phyloP scores from a whole-genome alignment of 805 yeast genomes.

The Starmera amethionina region DNA sequence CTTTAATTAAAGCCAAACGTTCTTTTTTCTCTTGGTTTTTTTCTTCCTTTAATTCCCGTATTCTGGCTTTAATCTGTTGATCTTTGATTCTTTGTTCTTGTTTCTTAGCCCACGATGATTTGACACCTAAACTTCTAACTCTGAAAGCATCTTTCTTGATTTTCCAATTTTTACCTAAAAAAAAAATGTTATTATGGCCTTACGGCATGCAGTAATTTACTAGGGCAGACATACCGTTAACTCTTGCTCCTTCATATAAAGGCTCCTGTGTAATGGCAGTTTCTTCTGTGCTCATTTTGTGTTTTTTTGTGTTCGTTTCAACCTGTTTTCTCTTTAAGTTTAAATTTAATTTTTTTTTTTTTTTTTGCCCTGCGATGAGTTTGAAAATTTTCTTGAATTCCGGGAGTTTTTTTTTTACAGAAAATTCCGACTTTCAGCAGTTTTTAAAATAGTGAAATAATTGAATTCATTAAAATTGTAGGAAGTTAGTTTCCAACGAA shows the following conservation, averaged over 20 bases:
- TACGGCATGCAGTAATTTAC: background rate
- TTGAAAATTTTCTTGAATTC: no score
- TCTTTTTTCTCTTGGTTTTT: slow-evolving; percentile 51
- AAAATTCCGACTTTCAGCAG: no score
- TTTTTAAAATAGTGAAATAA: no score
- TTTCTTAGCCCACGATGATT: slow-evolving; percentile 54
- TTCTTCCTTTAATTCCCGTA: slow-evolving; percentile 70
- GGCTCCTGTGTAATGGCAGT: no score
- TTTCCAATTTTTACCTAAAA: slow-evolving; percentile 61
- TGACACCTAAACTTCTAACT: slow-evolving; percentile 49
- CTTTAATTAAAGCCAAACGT: slow-evolving; percentile 49
- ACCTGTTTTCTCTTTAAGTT: no score
- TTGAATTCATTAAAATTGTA: no score
- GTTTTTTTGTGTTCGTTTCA: no score
- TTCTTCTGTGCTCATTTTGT: no score
- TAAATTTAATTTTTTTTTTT: no score
- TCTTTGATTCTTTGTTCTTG: slow-evolving; percentile 58
- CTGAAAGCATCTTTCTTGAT: slow-evolving; percentile 58
- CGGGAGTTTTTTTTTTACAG: no score
- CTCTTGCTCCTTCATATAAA: slow-evolving; percentile 14
- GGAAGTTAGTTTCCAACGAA: no score
- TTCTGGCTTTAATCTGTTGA: slow-evolving; percentile 54
- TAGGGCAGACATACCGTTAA: slow-evolving; percentile 10
- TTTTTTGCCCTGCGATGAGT: no score
- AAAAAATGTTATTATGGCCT: background rate